phyloP scores from a whole-genome alignment of 2,329 filamentous ascomycete species.

The Falciphora oryzae region DNA sequence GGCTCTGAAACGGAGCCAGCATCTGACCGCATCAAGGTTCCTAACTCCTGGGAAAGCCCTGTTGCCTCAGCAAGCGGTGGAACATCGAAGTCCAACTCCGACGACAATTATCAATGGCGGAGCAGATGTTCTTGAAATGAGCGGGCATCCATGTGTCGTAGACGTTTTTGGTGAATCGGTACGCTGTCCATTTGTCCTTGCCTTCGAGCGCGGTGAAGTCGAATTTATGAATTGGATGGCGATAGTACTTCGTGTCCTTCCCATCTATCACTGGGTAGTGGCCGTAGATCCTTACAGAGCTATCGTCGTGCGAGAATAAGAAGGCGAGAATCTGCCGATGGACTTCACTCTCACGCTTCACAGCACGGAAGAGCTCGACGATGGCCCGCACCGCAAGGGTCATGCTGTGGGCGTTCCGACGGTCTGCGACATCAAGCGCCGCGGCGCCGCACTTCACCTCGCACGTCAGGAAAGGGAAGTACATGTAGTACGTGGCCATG shows the following conservation, averaged over 20 bases:
- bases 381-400: conserved; percentile 32
- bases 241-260: conserved; percentile 27
- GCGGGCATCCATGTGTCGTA: conserved; percentile 30
- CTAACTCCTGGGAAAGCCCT: conserved; percentile 15
- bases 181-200: conserved; percentile 30
- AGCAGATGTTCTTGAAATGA: conserved; percentile 31
- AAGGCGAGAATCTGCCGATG: conserved; percentile 36
- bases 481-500: conserved; percentile 39
- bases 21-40: conserved; percentile 11
- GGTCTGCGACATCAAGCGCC: conserved; percentile 31
- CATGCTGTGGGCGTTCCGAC: conserved; percentile 36
- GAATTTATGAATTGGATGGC: conserved; percentile 29
- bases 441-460: conserved; percentile 39
- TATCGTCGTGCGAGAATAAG: conserved; percentile 33
- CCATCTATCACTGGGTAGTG: conserved; percentile 32
- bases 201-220: conserved; percentile 26
- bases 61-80: conserved; percentile 6
- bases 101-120: conserved; percentile 27
- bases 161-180: too few relatives aligned
- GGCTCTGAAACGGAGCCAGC: conserved; percentile 10
- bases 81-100: conserved; percentile 9
- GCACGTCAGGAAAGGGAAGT: conserved; percentile 43
- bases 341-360: conserved; percentile 30
- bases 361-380: conserved; percentile 32
- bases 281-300: conserved; percentile 32